Evolutionary conservation across 2,329 filamentous ascomycete genomes (phyloP).

Genomic region (Botrytis galanthina): DNA sequence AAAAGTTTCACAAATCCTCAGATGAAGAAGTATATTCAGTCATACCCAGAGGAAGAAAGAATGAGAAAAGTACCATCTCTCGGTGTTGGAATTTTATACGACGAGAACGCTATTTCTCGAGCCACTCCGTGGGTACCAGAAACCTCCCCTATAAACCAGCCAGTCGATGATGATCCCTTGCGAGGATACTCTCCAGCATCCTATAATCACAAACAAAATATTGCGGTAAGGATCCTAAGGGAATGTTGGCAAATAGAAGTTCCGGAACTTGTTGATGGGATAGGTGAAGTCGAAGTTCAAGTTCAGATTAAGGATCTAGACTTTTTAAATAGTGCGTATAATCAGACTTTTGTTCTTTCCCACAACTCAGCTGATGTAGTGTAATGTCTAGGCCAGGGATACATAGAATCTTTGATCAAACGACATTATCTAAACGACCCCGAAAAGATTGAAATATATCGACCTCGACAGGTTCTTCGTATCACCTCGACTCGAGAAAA

Average conservation of each 20-base stretch:
- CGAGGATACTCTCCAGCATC: conserved; percentile 35
- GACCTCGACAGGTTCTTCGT: conserved; percentile 31
- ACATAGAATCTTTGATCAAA: conserved; percentile 31
- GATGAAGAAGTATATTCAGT: conserved; percentile 33
- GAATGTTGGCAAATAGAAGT: conserved; percentile 37
- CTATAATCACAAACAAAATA: conserved; percentile 35
- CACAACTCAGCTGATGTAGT: conserved; percentile 13
- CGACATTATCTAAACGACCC: conserved; percentile 25
- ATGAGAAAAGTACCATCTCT: conserved; percentile 1
- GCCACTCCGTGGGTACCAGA: conserved; percentile 36
- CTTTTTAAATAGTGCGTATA: conserved; percentile 34
- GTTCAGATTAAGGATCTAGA: conserved; percentile 32
- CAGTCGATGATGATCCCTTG: conserved; percentile 29
- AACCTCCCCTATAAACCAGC: conserved; percentile 27
- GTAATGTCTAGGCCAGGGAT: conserved; percentile 24
- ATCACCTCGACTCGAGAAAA: conserved; percentile 33
- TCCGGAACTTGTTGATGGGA: conserved; percentile 32
- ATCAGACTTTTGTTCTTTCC: background rate
- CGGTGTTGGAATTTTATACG: background rate
- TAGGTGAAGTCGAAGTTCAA: conserved; percentile 37
- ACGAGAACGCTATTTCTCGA: conserved; percentile 22
- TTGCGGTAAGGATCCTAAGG: conserved; percentile 32
- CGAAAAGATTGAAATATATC: conserved; percentile 36
- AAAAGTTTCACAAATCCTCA: conserved; percentile 36
- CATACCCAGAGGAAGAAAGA: background rate